phyloP scores from a whole-genome alignment of 1,139 yeast genomes.

The Pichia sp. region DNA sequence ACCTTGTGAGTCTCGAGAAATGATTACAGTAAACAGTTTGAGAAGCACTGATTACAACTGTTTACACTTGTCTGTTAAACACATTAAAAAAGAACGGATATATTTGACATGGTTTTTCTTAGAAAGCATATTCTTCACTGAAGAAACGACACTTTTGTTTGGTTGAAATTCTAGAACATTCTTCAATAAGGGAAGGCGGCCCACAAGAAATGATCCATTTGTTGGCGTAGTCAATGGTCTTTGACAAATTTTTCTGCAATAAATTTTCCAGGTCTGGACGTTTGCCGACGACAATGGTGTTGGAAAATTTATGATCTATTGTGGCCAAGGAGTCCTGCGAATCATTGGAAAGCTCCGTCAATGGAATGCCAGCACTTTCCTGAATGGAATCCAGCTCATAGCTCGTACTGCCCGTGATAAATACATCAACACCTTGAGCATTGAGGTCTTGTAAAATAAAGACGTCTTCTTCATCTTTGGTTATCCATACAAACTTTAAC shows the following conservation, averaged over 20 bases:
- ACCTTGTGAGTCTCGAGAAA: no score
- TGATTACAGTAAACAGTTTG: no score
- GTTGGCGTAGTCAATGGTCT: slow-evolving; percentile 32
- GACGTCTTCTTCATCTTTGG: slow-evolving; percentile 41
- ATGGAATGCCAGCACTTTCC: slow-evolving; percentile 4
- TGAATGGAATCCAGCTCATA: slow-evolving; percentile 9
- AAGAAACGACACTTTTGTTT: slow-evolving; percentile 37
- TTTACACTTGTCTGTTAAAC: no score
- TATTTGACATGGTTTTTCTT: no score
- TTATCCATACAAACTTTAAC: slow-evolving; percentile 48
- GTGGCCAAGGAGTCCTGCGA: slow-evolving; percentile 12
- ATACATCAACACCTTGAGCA: slow-evolving; percentile 34
- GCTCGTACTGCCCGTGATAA: slow-evolving; percentile 30
- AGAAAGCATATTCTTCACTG: slow-evolving; percentile 40
- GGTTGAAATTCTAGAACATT: slow-evolving; percentile 43
- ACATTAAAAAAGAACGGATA: no score
- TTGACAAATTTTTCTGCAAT: slow-evolving; percentile 29
- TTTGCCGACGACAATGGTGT: slow-evolving; percentile 11
- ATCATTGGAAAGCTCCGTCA: slow-evolving; percentile 3
- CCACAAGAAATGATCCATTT: slow-evolving; percentile 73
- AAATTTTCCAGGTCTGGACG: slow-evolving; percentile 38
- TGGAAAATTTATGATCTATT: slow-evolving; percentile 9
- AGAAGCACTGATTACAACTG: no score
- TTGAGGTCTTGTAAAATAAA: slow-evolving; percentile 36
- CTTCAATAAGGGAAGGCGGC: slow-evolving; percentile 48